Conservation (phyloP, 805 yeast species). For the Cyberlindnera bimundalis region DNA sequence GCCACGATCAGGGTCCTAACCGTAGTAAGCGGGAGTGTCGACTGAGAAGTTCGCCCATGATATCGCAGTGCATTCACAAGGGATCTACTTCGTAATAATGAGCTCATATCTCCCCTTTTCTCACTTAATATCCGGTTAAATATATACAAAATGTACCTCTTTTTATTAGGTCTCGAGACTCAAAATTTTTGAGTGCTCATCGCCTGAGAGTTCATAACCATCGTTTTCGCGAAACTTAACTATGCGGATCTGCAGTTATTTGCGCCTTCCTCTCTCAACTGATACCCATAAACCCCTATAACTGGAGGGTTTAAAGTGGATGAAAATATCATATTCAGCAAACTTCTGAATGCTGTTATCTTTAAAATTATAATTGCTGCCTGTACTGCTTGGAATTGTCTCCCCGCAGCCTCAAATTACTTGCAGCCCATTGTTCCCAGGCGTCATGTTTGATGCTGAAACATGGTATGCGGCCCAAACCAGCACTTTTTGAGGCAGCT, state of each 20-base stretch:
- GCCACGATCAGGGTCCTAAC: conserved; percentile 15
- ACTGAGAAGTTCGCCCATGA: neutral
- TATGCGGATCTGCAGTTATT: too few relatives aligned
- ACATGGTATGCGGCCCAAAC: conserved; percentile 6
- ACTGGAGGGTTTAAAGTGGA: neutral
- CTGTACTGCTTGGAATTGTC: too few relatives aligned
- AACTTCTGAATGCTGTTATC: too few relatives aligned
- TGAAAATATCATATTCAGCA: too few relatives aligned
- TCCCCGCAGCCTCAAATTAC: too few relatives aligned
- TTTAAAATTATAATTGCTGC: too few relatives aligned
- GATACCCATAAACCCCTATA: neutral
- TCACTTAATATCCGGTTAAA: too few relatives aligned
- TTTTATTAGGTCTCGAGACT: neutral
- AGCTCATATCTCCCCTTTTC: too few relatives aligned
- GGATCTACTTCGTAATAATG: neutral
- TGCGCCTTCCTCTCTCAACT: too few relatives aligned
- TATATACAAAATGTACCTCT: too few relatives aligned
- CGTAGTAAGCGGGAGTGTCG: neutral
- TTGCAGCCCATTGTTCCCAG: neutral
- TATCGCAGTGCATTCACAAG: neutral
- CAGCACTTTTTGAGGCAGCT: conserved; percentile 9
- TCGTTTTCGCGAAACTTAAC: too few relatives aligned
- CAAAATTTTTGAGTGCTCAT: conserved; percentile 3
- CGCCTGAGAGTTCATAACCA: too few relatives aligned
- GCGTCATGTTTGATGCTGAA: conserved; percentile 5